phyloP scores from a whole-genome alignment of 495 filamentous ascomycete species.

The Penicillium lagena region DNA sequence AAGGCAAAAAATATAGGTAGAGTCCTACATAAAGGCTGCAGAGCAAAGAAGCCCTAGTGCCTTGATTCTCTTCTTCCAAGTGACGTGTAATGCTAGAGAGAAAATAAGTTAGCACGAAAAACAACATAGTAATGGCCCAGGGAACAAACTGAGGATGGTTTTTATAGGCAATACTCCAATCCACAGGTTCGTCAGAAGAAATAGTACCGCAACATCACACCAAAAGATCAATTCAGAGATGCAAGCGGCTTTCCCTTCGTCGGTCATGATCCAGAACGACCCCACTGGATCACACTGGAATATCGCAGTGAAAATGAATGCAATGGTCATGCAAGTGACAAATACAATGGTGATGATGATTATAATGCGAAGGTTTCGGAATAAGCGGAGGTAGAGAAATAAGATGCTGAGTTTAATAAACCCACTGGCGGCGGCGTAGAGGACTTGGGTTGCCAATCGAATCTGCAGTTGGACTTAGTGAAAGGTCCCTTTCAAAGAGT shows the following conservation, averaged over 20 bases:
- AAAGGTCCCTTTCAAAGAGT: too few species aligned
- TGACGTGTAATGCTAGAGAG: too few species aligned
- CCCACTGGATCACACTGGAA: constrained; percentile 1
- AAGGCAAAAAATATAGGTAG: background rate
- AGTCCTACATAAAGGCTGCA: too few species aligned
- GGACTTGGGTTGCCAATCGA: background rate
- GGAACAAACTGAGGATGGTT: background rate
- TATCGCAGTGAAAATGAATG: background rate
- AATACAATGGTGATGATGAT: background rate
- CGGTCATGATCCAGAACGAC: background rate
- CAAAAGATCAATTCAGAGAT: background rate
- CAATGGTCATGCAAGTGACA: background rate
- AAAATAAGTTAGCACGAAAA: background rate
- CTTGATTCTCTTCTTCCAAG: too few species aligned
- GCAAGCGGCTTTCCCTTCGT: background rate
- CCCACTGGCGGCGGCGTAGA: background rate
- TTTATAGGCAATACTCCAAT: background rate
- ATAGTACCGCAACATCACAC: constrained; percentile 1
- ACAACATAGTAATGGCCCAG: background rate
- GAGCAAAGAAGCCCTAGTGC: too few species aligned
- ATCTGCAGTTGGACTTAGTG: background rate
- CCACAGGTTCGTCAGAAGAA: background rate
- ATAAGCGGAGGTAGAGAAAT: constrained; percentile 1
- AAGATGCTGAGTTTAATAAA: constrained; percentile 1
- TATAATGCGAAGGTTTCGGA: background rate